Evolutionary conservation across 495 filamentous ascomycete species (phyloP).

Genomic region (Cercophora scortea): DNA sequence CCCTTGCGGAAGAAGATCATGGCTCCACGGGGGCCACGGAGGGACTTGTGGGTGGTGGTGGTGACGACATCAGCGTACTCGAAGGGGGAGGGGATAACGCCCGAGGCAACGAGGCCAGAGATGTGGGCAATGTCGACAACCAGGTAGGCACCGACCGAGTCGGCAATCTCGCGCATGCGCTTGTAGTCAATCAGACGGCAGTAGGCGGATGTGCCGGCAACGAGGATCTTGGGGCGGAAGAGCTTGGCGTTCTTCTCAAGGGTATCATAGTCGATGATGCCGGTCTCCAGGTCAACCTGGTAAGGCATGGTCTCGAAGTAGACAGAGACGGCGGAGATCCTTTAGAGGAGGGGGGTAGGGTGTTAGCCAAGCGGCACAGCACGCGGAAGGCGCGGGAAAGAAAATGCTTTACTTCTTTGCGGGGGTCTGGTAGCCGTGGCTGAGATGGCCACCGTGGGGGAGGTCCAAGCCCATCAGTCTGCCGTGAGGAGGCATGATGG

Average conservation of each 20-base stretch:
- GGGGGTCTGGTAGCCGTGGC: slow-evolving; percentile 96
- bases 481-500: slow-evolving; percentile 94
- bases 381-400: neutral
- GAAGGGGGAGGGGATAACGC: slow-evolving; percentile 93
- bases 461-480: slow-evolving; percentile 96
- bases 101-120: slow-evolving; percentile 87
- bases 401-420: slow-evolving; percentile 62
- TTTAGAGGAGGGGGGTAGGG: too few relatives aligned
- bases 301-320: slow-evolving; percentile 96
- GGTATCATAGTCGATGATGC: slow-evolving; percentile 93
- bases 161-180: slow-evolving; percentile 93
- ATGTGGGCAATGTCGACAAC: slow-evolving; percentile 99
- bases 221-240: slow-evolving; percentile 91
- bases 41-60: slow-evolving; percentile 98
- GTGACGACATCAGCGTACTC: slow-evolving; percentile 93
- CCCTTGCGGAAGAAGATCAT: slow-evolving; percentile 99
- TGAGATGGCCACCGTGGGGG: slow-evolving; percentile 95
- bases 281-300: slow-evolving; percentile 82
- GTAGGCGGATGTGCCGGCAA: slow-evolving; percentile 97
- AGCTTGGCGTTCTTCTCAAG: slow-evolving; percentile 88
- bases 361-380: neutral
- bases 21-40: slow-evolving; percentile 94
- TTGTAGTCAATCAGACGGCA: slow-evolving; percentile 96
- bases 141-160: slow-evolving; percentile 89
- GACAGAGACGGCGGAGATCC: slow-evolving; percentile 86